phyloP scores from a whole-genome alignment of 345 rosid species.

The Populus alba region DNA sequence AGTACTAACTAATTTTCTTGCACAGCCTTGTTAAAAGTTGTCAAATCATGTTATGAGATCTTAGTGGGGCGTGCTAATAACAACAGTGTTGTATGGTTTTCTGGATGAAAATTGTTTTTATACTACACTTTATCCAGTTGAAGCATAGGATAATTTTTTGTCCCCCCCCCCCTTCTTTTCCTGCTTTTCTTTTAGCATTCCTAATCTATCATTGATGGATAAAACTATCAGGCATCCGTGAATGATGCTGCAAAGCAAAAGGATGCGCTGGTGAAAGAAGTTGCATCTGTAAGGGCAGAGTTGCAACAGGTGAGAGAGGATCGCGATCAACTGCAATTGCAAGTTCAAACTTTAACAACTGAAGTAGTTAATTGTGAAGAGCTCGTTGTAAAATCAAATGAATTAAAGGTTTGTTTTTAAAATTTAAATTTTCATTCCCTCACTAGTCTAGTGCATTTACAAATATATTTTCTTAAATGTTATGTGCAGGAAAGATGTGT shows the following conservation, averaged over 20 bases:
- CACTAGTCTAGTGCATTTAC: not conserved
- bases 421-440: not conserved
- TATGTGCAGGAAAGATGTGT: slow-evolving; percentile 58
- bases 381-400: slow-evolving; percentile 58
- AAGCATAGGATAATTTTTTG: not conserved
- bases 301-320: slow-evolving; percentile 64
- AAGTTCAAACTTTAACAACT: slow-evolving; percentile 48
- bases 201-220: slow-evolving; percentile 6
- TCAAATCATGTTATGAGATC: not conserved
- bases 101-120: not conserved
- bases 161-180: no score
- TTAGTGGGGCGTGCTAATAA: not conserved
- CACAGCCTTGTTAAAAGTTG: not conserved
- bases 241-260: slow-evolving; percentile 72
- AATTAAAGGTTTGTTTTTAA: slow-evolving; percentile 63
- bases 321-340: slow-evolving; percentile 53
- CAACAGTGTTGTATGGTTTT: not conserved
- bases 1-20: not conserved
- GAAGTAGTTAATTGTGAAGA: slow-evolving; percentile 67
- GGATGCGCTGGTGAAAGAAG: slow-evolving; percentile 60
- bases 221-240: slow-evolving; percentile 57
- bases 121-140: not conserved
- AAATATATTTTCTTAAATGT: slow-evolving; percentile 14
- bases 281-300: slow-evolving; percentile 62
- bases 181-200: not conserved